These are phyloP conservation scores for Podospora australis DNA, from an alignment of 495 filamentous ascomycete species.

Conservation along the genomic window DNA sequence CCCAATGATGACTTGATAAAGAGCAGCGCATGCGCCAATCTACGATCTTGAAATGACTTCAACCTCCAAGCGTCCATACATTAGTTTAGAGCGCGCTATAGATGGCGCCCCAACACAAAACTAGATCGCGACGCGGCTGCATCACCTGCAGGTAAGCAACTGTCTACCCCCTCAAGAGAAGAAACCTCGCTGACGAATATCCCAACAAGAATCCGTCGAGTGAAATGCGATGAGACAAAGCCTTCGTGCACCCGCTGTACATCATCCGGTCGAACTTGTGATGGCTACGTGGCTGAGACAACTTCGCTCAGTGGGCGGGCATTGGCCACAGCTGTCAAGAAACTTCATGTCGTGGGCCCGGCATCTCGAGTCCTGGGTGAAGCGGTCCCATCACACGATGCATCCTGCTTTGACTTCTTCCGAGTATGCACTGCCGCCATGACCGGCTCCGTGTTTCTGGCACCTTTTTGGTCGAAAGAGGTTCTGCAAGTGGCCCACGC, in stretches of 20 bases:
- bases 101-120: not conserved
- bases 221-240: slow-evolving; percentile 35
- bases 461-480: slow-evolving; percentile 44
- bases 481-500: slow-evolving; percentile 45
- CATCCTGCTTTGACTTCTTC: slow-evolving; percentile 23
- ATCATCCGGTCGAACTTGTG: slow-evolving; percentile 24
- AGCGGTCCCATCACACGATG: slow-evolving; percentile 30
- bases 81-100: too few species aligned
- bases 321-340: slow-evolving; percentile 22
- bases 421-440: slow-evolving; percentile 14
- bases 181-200: not conserved
- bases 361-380: slow-evolving; percentile 32
- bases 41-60: too few species aligned
- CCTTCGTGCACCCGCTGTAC: slow-evolving; percentile 29
- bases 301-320: slow-evolving; percentile 18
- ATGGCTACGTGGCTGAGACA: slow-evolving; percentile 29
- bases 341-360: slow-evolving; percentile 37
- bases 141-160: slow-evolving; percentile 18
- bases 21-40: too few species aligned
- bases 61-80: too few species aligned
- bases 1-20: too few species aligned
- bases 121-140: slow-evolving; percentile 12
- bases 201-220: slow-evolving; percentile 23
- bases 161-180: not conserved
- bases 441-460: slow-evolving; percentile 14